Base-by-base conservation (phyloP, 129 eudicot species). In the Chrysanthemum seticuspe region DNA sequence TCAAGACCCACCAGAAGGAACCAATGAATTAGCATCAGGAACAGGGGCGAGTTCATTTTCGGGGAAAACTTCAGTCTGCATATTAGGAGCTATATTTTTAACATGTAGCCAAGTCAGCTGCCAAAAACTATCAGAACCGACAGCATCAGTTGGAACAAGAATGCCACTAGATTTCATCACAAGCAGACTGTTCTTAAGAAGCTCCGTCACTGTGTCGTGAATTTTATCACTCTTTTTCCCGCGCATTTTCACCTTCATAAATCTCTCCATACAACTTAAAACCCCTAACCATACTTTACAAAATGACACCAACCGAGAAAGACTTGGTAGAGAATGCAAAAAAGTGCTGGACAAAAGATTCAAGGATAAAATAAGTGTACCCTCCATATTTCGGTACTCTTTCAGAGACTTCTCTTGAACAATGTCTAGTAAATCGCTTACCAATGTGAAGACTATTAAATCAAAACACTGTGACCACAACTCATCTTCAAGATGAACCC, bases 101-200 rank as follows among this genome's bases (percentile, higher is more conserved):
- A 88, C 88, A 75, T 85, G 86, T 73, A 81, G 79, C 91, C 96
- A 89, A 49, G 96, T 89, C 40, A 84, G 68, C 70, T 89, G 84
- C 96, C 67, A 62, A 62, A 62, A 62, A 29, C 67, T 62, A 29
- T 62, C 67, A 62, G 67, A 62, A 29, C 67, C 67, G 10, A 62
- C 67, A 29, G 48, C 67, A 5, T 62, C 67, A 62, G 34, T 62
- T 27, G 67, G 67, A 62, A 62, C 67, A 27, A 62, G 47, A 13
- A 62, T 27, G 13, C 67, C 67, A 4, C 75, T 73, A 5, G 74
- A 67, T 77, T 89, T 86, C 91, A 89, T 83, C 64, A 86, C 86
- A 6, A 89, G 81, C 64, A 89, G 55, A 6, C 69, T 75, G 79
- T 84, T 86, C 78, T 86, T 89, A 48, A 86, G 85, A 71, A 89